Base-by-base conservation (phyloP, 129 eudicot genomes). In the Rutidosis leptorrhynchoides region DNA sequence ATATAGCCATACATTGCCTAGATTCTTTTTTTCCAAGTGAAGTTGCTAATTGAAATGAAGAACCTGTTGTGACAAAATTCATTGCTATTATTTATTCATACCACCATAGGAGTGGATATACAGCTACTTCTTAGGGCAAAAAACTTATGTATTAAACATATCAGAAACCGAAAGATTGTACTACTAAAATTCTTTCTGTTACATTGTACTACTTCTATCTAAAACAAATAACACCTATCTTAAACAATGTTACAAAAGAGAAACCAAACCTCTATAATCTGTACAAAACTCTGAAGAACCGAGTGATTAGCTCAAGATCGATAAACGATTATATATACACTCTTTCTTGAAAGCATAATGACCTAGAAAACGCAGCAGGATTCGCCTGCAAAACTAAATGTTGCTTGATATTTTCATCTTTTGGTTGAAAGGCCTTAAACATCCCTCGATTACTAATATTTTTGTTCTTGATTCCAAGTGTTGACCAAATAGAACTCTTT, bases 401-500 rank as follows among this genome's bases (percentile, higher is more conserved):
- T 11, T 61, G 64, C 51, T 74, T 70, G 62, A 75, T 79, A 54
- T 78, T 80, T n/a, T 70, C 74, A 25, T 40, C 57, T 62, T 85
- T 88, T 7, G 83, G 52, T 64, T 79, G 80, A 70, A 86, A 75
- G 37, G 88, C 84, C 66, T 82, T 83, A 49, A 86, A 83, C n/a
- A 83, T 70, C 60, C 77, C 76, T 69, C 25, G 14, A 9, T 43
- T 58, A n/a, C 82, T 61, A 7, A 78, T 72, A 24, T 68, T 71
- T 52, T 78, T 90, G 12, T 81, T 69, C 62, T 82, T 76, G 54
- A 86, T 90, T 61, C 97, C 97, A 19, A 83, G 85, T 14, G 90
- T 82, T 40, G 75, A 77, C 90, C 88, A 90, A 65, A 90, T 81
- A 51, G 95, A 86, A 68, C 95, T 84, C 81, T 75, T 90, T 21